These are phyloP conservation scores for Phenoliferia sp. DNA, from an alignment of 1,284 basidiomycete genomes.

Conservation along the genomic window DNA sequence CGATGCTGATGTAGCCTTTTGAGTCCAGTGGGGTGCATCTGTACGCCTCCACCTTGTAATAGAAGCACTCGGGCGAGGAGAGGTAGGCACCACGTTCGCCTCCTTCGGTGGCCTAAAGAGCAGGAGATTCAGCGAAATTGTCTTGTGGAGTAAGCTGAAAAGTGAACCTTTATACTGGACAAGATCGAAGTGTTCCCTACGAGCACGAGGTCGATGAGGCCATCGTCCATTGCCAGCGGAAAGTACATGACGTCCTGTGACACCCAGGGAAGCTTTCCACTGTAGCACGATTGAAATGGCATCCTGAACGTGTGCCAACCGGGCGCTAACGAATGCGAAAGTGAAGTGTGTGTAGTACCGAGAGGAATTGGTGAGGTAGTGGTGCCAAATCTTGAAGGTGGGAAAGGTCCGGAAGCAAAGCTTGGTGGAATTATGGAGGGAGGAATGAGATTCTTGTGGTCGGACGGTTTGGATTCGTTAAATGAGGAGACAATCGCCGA, in stretches of 20 bases:
- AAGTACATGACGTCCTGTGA: constrained; percentile 30
- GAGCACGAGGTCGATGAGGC: constrained; percentile 69
- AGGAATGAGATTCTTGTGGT: neutral
- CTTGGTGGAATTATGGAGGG: neutral
- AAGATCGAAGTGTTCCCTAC: constrained; percentile 44
- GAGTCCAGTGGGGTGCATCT: constrained; percentile 50
- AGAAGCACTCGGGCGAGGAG: neutral
- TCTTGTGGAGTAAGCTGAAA: neutral
- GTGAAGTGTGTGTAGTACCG: neutral
- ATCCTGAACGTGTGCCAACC: constrained; percentile 68
- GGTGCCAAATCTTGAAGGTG: neutral
- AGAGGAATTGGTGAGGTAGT: neutral
- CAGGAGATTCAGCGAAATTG: neutral
- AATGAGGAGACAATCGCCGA: constrained; percentile 57
- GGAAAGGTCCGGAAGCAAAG: neutral
- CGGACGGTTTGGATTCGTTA: constrained; percentile 29
- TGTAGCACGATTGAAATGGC: constrained; percentile 64
- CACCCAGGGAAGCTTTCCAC: constrained; percentile 50
- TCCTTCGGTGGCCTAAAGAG: neutral
- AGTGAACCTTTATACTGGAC: neutral
- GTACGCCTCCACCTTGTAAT: constrained; percentile 16
- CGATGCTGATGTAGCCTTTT: constrained; percentile 49
- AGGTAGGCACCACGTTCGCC: neutral
- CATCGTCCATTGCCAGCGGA: constrained; percentile 56
- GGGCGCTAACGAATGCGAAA: constrained; percentile 15